A percentile compares a stretch with the other conserved stretches of the same genome.
phyloP scores from a whole-genome alignment of 1,284 basidiomycete genomes.

The Puccinia novopanici region DNA sequence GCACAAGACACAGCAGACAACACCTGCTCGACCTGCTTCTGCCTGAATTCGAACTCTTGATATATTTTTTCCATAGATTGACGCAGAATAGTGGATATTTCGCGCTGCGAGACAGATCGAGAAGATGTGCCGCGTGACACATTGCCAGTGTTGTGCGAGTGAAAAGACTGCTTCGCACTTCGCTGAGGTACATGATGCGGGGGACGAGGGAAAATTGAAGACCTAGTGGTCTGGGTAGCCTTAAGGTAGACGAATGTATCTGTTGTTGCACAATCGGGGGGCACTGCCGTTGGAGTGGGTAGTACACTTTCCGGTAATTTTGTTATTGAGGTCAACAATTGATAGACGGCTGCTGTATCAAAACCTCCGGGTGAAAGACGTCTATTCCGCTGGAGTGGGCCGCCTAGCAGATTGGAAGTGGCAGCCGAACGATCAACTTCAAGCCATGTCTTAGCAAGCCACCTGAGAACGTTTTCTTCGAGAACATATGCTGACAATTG shows the following conservation, averaged over 20 bases:
- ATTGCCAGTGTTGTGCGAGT: background rate
- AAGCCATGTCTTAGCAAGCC: constrained; percentile 77
- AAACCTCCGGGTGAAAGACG: constrained; percentile 16
- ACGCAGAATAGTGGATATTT: constrained; percentile 19
- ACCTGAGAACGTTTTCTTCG: constrained; percentile 77
- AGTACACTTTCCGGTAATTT: constrained; percentile 10
- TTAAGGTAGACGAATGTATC: constrained; percentile 27
- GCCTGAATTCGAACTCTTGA: constrained; percentile 21
- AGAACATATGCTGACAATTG: constrained; percentile 74
- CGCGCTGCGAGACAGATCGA: background rate
- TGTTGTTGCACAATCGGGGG: constrained; percentile 27
- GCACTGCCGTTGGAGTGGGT: background rate
- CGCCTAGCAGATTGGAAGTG: constrained; percentile 8
- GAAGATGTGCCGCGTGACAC: background rate
- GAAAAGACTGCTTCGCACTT: background rate
- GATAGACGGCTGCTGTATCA: constrained; percentile 19
- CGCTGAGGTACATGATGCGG: background rate
- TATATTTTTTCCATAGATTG: constrained; percentile 30
- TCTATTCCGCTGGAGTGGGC: constrained; percentile 16
- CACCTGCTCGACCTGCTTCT: constrained; percentile 20
- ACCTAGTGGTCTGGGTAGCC: constrained; percentile 31
- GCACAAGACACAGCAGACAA: constrained; percentile 18
- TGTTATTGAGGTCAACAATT: constrained; percentile 23
- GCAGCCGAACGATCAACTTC: constrained; percentile 60
- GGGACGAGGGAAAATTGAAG: constrained; percentile 23